Evolutionary conservation across 805 yeast genomes (phyloP), one percentile per base, ranked within the genome.

Genomic region (Clavispora carvajalis): DNA sequence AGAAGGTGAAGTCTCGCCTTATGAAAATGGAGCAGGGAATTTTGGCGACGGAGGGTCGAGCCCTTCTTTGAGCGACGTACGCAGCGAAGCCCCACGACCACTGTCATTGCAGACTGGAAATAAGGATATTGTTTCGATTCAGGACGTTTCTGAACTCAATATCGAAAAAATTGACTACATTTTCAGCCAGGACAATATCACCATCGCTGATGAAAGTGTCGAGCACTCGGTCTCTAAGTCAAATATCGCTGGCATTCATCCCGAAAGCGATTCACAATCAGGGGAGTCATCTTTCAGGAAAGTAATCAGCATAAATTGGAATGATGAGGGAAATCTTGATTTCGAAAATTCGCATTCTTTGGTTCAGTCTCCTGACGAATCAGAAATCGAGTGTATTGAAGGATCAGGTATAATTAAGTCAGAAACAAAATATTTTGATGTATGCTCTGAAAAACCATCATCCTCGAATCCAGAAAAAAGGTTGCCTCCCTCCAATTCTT

Each of bases 261-360:
- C 70, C 9, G 34, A 26, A 19, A 30, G 36, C n/a, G 29, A 34
- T n/a, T 28, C 19, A 13, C 38, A 30, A 12, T 45, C 51, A 3
- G 43, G 41, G 9, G 34, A 38, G 19, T 43, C 51, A 2, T 45
- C 53, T 5, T 49, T 49, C 16, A 46, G 53, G 6, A 34, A 46
- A 10, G 68, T 66, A 39, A 53, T 63, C 3, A 67, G 72, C 45
- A 62, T 69, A 21, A 67, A 64, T 48, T 69, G 74, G 74, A 66
- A 66, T 45, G 70, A 67, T 33, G 67, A 58, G 18, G 62, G 53
- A 5, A 55, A 59, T 23, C 40, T 60, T 18, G 53, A 60, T 16
- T 46, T 63, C n/a, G 67, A 62, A 19, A 45, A 54, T 29, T 57
- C 66, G 3, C 5, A 10, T 2, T 28, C 31, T 3, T 15, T 28